These are phyloP conservation scores for Afroboletus lepidellus DNA, from an alignment of 1,284 basidiomycete species.

Conservation along the genomic window DNA sequence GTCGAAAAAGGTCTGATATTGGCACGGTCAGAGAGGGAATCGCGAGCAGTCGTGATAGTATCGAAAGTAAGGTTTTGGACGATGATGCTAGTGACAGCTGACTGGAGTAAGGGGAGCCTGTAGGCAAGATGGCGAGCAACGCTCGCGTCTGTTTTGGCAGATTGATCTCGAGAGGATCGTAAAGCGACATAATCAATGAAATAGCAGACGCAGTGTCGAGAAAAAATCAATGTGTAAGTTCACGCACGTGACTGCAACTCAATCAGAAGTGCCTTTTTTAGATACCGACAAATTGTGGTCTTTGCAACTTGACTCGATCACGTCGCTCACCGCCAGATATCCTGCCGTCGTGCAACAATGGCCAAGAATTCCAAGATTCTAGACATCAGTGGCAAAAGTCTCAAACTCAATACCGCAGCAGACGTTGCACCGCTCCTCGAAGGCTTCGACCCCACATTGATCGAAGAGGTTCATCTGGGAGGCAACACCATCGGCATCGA, in stretches of 20 bases:
- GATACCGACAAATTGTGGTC: no score
- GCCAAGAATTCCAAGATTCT: slow-evolving; percentile 19
- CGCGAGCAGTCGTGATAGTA: slow-evolving; percentile 51
- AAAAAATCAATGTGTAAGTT: neutral
- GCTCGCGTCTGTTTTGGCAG: slow-evolving; percentile 47
- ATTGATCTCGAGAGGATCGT: slow-evolving; percentile 52
- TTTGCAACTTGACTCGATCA: neutral
- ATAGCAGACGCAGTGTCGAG: no score
- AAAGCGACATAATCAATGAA: slow-evolving; percentile 22
- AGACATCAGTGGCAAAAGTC: slow-evolving; percentile 35
- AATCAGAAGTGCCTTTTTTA: no score
- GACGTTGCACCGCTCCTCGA: slow-evolving; percentile 82
- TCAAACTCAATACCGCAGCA: slow-evolving; percentile 80
- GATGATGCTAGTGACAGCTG: slow-evolving; percentile 39
- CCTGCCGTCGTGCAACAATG: slow-evolving; percentile 24
- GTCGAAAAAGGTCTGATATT: slow-evolving; percentile 61
- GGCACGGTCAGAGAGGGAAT: slow-evolving; percentile 52
- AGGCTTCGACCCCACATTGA: slow-evolving; percentile 59
- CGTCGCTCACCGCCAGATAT: neutral
- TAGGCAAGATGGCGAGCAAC: slow-evolving; percentile 43
- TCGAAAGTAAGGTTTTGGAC: slow-evolving; percentile 39
- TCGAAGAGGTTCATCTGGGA: slow-evolving; percentile 91
- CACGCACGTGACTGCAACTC: slow-evolving; percentile 23
- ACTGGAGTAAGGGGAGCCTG: slow-evolving; percentile 35
- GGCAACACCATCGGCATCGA: slow-evolving; percentile 97